Evolutionary conservation across 768 basidiomycete species (phyloP), one percentile per base, ranked within the genome.

Genomic region (Phanerodontia chrysosporium): DNA sequence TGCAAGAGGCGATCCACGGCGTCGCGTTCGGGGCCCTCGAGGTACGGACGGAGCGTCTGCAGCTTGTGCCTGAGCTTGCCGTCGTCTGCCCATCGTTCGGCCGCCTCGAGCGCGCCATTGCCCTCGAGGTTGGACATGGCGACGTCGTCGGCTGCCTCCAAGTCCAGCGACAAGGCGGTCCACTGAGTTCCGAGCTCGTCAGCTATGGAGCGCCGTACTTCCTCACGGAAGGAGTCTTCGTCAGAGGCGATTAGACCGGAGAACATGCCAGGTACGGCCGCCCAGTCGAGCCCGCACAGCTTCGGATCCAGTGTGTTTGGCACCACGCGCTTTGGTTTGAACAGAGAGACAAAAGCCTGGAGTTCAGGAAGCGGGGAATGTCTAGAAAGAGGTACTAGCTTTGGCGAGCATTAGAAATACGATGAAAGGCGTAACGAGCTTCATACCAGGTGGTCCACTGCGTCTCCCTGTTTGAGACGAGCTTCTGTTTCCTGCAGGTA

Each of bases 321-420:
- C 1, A 92, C 80, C 1, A 98, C 72, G 3, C 82, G 78, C 42
- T 74, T 78, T 0, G 96, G 96, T 21, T 81, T 81, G 73, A 99
- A 97, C 18, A 96, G 79, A 0, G 80, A 74, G 25, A 97, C 92
- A 55, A 99, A 87, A 1, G 76, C 73, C 60, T 86, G 84, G 0
- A 99, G 80, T 68, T 98, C 96, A 0, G 91, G 90, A 4, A 97
- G 81, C 0, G 90, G 80, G 0, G 94, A 96, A 67, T 98, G 96
- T 1, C 96, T 84, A 9, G 85, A 84, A 5, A 98, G 78, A 0
- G 93, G 93, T 7, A 90, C 86, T 9, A 92, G 81, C 92, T 95
- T 60, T 5, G 12, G 8, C 16, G 29, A 42, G 2, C 9, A 27
- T 39, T n/a, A 55, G 44, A 51, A 30, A 36, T 4, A 30, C 8